phyloP scores from a whole-genome alignment of 75 land plant genomes.

The Pinus albicaulis region DNA sequence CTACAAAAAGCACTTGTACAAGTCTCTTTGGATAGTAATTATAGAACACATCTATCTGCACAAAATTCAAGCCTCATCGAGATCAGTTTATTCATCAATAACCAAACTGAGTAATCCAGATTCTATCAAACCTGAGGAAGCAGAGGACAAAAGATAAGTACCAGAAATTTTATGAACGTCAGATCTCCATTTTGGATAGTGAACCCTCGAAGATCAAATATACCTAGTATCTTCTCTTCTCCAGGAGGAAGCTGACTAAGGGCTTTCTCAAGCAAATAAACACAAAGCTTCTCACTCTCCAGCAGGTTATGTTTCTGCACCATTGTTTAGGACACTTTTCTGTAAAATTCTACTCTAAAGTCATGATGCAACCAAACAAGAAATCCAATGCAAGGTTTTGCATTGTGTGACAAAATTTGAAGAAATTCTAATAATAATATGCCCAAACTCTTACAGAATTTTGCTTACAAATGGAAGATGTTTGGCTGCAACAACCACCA shows the following conservation, averaged over 20 bases:
- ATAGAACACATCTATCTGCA: conserved; percentile 93
- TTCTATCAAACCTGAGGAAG: background rate
- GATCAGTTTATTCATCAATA: conserved; percentile 1
- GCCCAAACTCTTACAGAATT: background rate
- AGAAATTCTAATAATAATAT: background rate
- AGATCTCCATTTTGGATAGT: conserved; percentile 72
- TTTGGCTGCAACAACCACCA: conserved; percentile 93
- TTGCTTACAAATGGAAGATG: conserved; percentile 35
- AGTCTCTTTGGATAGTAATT: conserved; percentile 90
- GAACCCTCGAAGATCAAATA: conserved; percentile 91
- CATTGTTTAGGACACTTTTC: conserved; percentile 6
- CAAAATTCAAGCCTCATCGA: conserved; percentile 2
- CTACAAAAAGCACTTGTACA: conserved; percentile 86
- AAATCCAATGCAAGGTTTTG: background rate
- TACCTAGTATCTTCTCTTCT: conserved; percentile 75
- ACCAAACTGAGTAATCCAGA: background rate
- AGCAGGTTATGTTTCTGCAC: conserved; percentile 53
- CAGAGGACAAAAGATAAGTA: conserved; percentile 19
- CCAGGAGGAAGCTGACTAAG: conserved; percentile 76
- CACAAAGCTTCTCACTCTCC: conserved; percentile 84
- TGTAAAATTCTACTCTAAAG: background rate
- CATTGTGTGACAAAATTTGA: background rate
- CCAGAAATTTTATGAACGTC: conserved; percentile 81
- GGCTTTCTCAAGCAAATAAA: conserved; percentile 84
- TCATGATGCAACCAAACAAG: background rate